phyloP scores from a whole-genome alignment of 306 rosid genomes.

The Glycyrrhiza uralensis region DNA sequence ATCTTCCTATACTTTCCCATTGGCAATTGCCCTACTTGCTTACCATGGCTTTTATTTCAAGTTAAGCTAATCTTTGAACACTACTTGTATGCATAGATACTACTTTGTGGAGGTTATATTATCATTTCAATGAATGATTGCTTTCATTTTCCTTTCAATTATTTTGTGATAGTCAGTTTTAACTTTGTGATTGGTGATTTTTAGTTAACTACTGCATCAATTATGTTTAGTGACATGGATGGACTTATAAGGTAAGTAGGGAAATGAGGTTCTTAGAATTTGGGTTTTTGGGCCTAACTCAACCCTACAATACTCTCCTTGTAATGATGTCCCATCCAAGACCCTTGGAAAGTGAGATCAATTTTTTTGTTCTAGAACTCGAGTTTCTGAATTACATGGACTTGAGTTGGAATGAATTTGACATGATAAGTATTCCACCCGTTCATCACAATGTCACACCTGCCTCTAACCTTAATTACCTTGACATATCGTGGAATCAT shows the following conservation, averaged over 20 bases:
- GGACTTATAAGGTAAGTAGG: not conserved
- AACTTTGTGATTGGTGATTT: not conserved
- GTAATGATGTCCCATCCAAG: no score
- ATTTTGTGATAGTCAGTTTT: slow-evolving; percentile 8
- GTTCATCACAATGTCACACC: not conserved
- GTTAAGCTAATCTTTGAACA: slow-evolving; percentile 44
- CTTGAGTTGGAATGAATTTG: not conserved
- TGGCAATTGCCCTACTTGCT: slow-evolving; percentile 92
- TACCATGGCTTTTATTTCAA: slow-evolving; percentile 91
- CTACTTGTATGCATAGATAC: slow-evolving; percentile 7
- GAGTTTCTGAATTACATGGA: not conserved
- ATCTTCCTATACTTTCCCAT: slow-evolving; percentile 99
- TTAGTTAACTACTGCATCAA: not conserved
- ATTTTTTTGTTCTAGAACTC: not conserved
- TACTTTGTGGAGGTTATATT: slow-evolving; percentile 18
- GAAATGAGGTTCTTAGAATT: no score
- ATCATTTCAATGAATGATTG: not conserved
- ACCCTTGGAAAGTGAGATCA: no score
- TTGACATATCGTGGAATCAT: not conserved
- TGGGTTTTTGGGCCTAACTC: no score
- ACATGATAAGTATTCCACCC: not conserved
- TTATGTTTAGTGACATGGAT: slow-evolving; percentile 2
- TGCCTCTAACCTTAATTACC: not conserved
- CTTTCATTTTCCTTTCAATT: not conserved
- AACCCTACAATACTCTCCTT: no score